These are phyloP conservation scores for Silene noctiflora DNA, from an alignment of 179 eudicot genomes.

Conservation along the genomic window DNA sequence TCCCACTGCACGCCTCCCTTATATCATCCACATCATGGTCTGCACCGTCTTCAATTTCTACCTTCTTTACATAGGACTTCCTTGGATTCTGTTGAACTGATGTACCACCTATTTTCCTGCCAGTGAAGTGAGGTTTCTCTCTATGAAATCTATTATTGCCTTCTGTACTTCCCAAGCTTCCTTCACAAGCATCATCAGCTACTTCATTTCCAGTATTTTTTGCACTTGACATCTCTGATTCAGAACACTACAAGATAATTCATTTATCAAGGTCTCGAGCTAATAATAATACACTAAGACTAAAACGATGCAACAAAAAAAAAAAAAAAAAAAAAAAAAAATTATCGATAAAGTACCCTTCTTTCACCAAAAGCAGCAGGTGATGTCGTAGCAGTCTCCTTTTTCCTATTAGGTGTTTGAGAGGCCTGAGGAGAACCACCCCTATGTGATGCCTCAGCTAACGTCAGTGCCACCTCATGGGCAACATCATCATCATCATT, in stretches of 20 bases:
- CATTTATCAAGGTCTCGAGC: slow-evolving; percentile 19
- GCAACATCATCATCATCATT: slow-evolving; percentile 71
- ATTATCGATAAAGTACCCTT: slow-evolving; percentile 51
- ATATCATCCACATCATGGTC: slow-evolving; percentile 56
- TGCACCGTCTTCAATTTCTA: slow-evolving; percentile 41
- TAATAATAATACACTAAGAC: slow-evolving; percentile 1
- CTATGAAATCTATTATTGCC: slow-evolving; percentile 58
- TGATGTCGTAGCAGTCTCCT: slow-evolving; percentile 35
- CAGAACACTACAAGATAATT: slow-evolving; percentile 42
- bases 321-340: too few relatives aligned
- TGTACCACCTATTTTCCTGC: slow-evolving; percentile 33
- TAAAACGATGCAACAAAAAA: neutral
- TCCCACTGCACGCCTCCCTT: slow-evolving; percentile 92
- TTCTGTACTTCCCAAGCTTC: slow-evolving; percentile 74
- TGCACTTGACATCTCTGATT: slow-evolving; percentile 53
- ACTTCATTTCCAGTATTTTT: slow-evolving; percentile 51
- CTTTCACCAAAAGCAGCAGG: slow-evolving; percentile 42
- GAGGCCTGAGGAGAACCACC: slow-evolving; percentile 96
- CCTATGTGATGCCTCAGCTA: slow-evolving; percentile 96
- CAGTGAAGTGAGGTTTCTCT: slow-evolving; percentile 36
- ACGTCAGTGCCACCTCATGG: slow-evolving; percentile 77
- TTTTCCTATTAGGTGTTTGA: slow-evolving; percentile 61
- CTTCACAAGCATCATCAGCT: slow-evolving; percentile 72
- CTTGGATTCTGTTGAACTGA: slow-evolving; percentile 40
- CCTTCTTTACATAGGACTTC: slow-evolving; percentile 46